These are phyloP conservation scores for Lactarius hengduanensis DNA, from an alignment of 768 basidiomycete genomes.

Conservation along the genomic window DNA sequence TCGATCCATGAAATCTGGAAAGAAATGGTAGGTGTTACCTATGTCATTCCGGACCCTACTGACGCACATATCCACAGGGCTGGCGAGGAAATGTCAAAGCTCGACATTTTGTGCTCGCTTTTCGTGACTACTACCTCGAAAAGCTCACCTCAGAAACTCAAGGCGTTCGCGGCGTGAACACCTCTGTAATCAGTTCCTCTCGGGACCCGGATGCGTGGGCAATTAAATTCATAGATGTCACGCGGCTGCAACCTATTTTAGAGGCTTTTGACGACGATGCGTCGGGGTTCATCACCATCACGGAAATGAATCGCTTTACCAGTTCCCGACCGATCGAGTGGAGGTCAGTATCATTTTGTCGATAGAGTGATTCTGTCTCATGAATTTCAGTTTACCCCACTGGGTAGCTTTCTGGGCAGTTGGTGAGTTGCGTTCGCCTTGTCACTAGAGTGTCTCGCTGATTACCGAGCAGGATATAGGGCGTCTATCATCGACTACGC, in stretches of 20 bases:
- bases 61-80: constrained; percentile 8
- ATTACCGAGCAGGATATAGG: constrained; percentile 13
- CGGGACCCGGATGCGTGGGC: constrained; percentile 33
- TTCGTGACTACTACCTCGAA: constrained; percentile 37
- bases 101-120: constrained; percentile 30
- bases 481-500: constrained; percentile 24
- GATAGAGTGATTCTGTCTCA: not conserved
- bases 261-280: constrained; percentile 39
- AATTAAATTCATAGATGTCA: constrained; percentile 29
- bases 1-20: constrained; percentile 11
- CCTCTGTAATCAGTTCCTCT: not conserved
- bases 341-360: constrained; percentile 26
- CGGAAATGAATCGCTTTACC: constrained; percentile 37
- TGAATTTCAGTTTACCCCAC: constrained; percentile 30
- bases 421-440: constrained; percentile 2
- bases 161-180: not conserved
- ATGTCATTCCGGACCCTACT: not conserved
- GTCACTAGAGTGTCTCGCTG: not conserved
- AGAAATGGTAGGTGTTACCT: constrained; percentile 30
- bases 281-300: constrained; percentile 36
- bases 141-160: constrained; percentile 15
- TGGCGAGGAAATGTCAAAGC: constrained; percentile 27
- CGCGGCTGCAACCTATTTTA: constrained; percentile 30
- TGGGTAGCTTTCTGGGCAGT: constrained; percentile 38
- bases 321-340: constrained; percentile 32